Evolutionary conservation across 1,284 basidiomycete species (phyloP).

Genomic region (Spongiforma sp.): DNA sequence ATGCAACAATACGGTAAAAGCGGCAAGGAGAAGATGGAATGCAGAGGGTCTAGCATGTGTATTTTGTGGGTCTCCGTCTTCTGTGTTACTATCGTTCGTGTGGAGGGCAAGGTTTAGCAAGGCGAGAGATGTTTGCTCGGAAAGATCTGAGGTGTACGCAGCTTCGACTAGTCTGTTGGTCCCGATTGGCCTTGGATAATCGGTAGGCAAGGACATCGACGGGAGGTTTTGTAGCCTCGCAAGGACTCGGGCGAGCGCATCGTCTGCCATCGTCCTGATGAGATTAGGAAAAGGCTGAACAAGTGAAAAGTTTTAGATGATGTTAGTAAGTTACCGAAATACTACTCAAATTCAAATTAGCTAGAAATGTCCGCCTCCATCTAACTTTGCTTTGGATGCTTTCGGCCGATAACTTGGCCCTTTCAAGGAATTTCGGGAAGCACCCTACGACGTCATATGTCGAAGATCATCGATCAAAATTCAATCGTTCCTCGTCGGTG

Average conservation of each 20-base stretch:
- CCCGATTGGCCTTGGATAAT: slow-evolving; percentile 89
- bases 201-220: slow-evolving; percentile 92
- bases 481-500: too few relatives aligned
- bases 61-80: slow-evolving; percentile 55
- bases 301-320: slow-evolving; percentile 8
- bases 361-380: too few relatives aligned
- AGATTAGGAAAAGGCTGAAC: not conserved
- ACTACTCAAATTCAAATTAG: not conserved
- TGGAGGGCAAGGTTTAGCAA: slow-evolving; percentile 81
- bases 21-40: slow-evolving; percentile 91
- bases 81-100: slow-evolving; percentile 57
- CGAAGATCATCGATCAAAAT: too few relatives aligned
- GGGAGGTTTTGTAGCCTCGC: slow-evolving; percentile 78
- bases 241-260: slow-evolving; percentile 58
- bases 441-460: too few relatives aligned
- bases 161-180: slow-evolving; percentile 82
- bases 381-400: not conserved
- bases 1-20: slow-evolving; percentile 92
- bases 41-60: slow-evolving; percentile 70
- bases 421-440: too few relatives aligned
- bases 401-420: not conserved
- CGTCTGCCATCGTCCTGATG: slow-evolving; percentile 38
- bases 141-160: slow-evolving; percentile 67
- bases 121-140: slow-evolving; percentile 70
- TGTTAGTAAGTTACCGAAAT: not conserved